Evolutionary conservation across 2,329 filamentous ascomycete genomes (phyloP).

Genomic region (Hysterium pulicare): DNA sequence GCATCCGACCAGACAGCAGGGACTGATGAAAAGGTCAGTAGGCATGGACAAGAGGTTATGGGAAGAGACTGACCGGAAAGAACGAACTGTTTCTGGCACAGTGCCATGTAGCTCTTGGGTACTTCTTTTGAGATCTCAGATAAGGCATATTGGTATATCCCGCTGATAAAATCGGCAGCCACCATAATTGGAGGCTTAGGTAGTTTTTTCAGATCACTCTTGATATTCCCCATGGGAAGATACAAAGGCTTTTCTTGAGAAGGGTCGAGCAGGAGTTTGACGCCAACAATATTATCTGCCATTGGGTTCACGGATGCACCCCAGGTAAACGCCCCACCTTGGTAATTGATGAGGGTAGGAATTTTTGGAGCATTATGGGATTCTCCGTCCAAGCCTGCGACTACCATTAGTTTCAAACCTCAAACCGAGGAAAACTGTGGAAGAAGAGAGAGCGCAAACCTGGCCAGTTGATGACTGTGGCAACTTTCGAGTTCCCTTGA

Average conservation of each 20-base stretch:
- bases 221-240: slow-evolving; percentile 2
- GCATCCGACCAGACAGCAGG: slow-evolving; percentile 19
- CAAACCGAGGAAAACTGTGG: neutral
- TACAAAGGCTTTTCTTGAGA: slow-evolving; percentile 2
- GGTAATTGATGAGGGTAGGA: slow-evolving; percentile 2
- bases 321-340: slow-evolving; percentile 2
- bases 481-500: slow-evolving; percentile 1
- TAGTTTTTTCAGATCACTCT: slow-evolving; percentile 2
- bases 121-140: too few relatives aligned
- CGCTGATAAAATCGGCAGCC: slow-evolving; percentile 2
- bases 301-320: slow-evolving; percentile 4
- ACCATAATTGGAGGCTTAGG: slow-evolving; percentile 1
- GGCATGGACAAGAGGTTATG: slow-evolving; percentile 1
- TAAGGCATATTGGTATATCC: slow-evolving; percentile 4
- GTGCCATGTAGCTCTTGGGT: too few relatives aligned
- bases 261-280: slow-evolving; percentile 2
- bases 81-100: too few relatives aligned
- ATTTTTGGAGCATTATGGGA: slow-evolving; percentile 4
- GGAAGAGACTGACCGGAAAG: neutral
- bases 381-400: neutral
- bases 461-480: slow-evolving; percentile 3
- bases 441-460: neutral
- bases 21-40: slow-evolving; percentile 15
- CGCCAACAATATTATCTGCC: slow-evolving; percentile 3
- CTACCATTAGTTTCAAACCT: too few relatives aligned